These are phyloP conservation scores for Botrytis hyacinthi DNA, from an alignment of 2,329 filamentous ascomycete species.

Conservation along the genomic window DNA sequence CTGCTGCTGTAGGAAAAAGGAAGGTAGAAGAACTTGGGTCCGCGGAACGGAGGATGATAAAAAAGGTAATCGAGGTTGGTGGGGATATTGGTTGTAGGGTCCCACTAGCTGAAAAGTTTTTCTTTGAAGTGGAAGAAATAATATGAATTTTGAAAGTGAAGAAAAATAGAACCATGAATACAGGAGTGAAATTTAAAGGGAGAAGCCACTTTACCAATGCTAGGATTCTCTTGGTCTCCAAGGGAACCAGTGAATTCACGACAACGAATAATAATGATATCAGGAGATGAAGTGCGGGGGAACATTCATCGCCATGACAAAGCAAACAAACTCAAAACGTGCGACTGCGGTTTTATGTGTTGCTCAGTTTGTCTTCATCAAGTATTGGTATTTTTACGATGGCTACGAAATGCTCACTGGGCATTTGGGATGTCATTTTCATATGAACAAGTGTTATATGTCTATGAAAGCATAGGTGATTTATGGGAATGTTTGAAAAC, in stretches of 20 bases:
- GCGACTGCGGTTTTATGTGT: neutral
- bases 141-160: conserved; percentile 11
- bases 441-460: neutral
- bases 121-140: neutral
- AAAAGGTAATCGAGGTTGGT: neutral
- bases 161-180: neutral
- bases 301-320: neutral
- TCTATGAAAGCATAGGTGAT: neutral
- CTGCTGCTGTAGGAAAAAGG: neutral
- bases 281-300: conserved; percentile 5
- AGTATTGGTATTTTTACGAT: neutral
- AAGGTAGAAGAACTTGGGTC: neutral
- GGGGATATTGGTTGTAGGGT: neutral
- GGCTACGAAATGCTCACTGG: neutral
- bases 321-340: neutral
- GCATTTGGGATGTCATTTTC: neutral
- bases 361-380: neutral
- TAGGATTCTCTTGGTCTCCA: neutral
- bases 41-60: neutral
- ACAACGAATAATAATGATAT: neutral
- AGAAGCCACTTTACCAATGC: neutral
- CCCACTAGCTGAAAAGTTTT: conserved; percentile 9
- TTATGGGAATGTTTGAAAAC: neutral
- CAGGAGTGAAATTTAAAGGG: neutral
- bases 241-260: conserved; percentile 4